phyloP scores from a whole-genome alignment of 208 protist genomes.

The Phytomonas sp. region DNA sequence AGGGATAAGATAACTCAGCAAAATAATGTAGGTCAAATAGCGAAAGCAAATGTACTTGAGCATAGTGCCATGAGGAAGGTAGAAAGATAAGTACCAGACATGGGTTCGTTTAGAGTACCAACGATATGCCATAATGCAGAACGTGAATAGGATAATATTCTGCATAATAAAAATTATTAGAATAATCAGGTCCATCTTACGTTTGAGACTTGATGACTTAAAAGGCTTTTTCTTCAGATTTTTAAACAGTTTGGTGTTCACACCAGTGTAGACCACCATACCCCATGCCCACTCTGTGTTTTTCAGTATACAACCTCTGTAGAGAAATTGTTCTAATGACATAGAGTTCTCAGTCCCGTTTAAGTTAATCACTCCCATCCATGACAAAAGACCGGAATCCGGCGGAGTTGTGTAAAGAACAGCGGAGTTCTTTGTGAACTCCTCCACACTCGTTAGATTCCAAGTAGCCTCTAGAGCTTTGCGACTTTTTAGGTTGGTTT shows the following conservation, averaged over 20 bases:
- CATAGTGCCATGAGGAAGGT: slow-evolving; percentile 30
- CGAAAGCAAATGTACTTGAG: slow-evolving; percentile 47
- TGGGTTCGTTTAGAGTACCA: slow-evolving; percentile 35
- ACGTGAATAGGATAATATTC: slow-evolving; percentile 60
- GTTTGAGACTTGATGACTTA: slow-evolving; percentile 87
- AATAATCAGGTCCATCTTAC: slow-evolving; percentile 83
- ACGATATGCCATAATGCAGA: slow-evolving; percentile 52
- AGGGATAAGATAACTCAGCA: slow-evolving; percentile 87
- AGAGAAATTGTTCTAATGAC: slow-evolving; percentile 81
- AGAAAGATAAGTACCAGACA: slow-evolving; percentile 66
- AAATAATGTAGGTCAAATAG: slow-evolving; percentile 87
- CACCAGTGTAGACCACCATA: slow-evolving; percentile 88
- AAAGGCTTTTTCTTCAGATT: slow-evolving; percentile 79
- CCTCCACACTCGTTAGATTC: slow-evolving; percentile 30
- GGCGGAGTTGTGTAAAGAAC: slow-evolving; percentile 56
- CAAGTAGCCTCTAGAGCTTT: slow-evolving; percentile 66
- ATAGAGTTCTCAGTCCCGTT: slow-evolving; percentile 47
- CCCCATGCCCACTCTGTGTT: slow-evolving; percentile 92
- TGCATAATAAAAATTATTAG: slow-evolving; percentile 62
- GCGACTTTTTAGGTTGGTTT: slow-evolving; percentile 80
- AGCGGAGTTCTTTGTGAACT: slow-evolving; percentile 14
- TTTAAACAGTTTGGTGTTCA: slow-evolving; percentile 88
- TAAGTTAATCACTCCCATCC: slow-evolving; percentile 51
- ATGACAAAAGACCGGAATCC: slow-evolving; percentile 64
- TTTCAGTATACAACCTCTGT: slow-evolving; percentile 81